These are phyloP conservation scores for Hypoxylon crocopeplum DNA, from an alignment of 495 filamentous ascomycete species.

Conservation along the genomic window DNA sequence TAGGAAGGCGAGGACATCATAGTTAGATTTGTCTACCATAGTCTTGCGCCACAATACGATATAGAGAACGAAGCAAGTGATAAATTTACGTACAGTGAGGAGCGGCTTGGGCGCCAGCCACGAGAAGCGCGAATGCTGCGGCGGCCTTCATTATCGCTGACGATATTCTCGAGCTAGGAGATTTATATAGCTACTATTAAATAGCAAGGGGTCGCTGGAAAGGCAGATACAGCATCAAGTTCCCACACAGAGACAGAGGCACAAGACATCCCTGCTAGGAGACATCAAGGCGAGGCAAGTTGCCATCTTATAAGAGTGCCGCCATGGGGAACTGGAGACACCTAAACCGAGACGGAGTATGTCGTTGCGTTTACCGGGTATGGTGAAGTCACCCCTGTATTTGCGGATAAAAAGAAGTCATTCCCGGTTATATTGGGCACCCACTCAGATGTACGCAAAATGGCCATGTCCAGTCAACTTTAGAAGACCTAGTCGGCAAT, in stretches of 20 bases:
- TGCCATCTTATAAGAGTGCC: conserved; percentile 22
- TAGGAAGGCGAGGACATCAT: conserved; percentile 22
- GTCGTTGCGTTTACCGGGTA: conserved; percentile 30
- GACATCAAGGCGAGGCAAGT: conserved; percentile 2
- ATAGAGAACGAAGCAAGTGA: neutral
- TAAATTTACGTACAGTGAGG: conserved; percentile 48
- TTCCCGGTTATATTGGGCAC: conserved; percentile 30
- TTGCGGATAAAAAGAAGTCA: conserved; percentile 36
- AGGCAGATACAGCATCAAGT: conserved; percentile 2
- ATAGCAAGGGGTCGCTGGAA: neutral
- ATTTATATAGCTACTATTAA: neutral
- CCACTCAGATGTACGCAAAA: conserved; percentile 14
- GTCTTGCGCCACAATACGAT: neutral
- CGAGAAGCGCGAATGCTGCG: conserved; percentile 42
- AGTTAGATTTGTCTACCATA: conserved; percentile 24
- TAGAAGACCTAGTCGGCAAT: conserved; percentile 16
- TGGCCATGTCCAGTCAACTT: neutral
- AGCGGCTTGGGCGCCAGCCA: conserved; percentile 43
- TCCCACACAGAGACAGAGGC: neutral
- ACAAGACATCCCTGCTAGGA: neutral
- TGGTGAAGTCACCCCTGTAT: conserved; percentile 20
- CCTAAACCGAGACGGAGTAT: conserved; percentile 34
- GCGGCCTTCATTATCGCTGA: conserved; percentile 47
- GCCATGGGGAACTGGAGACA: conserved; percentile 2
- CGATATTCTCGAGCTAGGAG: neutral